These are phyloP conservation scores for Globisporangium apiculatum DNA, from an alignment of 352 stramenopile genomes.

Conservation along the genomic window DNA sequence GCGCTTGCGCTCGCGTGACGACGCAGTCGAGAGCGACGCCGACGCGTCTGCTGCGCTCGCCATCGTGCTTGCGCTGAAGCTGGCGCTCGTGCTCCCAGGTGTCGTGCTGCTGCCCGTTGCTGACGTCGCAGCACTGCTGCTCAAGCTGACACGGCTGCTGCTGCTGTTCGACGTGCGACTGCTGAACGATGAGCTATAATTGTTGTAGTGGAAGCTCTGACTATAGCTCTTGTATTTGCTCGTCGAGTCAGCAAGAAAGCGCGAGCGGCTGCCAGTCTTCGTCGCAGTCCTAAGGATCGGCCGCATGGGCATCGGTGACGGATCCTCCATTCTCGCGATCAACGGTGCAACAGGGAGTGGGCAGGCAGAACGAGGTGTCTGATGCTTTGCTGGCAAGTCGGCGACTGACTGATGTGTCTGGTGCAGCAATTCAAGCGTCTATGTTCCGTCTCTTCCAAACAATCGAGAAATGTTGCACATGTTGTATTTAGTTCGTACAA, in stretches of 20 bases:
- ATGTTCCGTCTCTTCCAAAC: too few relatives aligned
- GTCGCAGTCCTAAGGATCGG: conserved; percentile 57
- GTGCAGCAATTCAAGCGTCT: too few relatives aligned
- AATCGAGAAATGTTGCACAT: too few relatives aligned
- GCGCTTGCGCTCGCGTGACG: conserved; percentile 15
- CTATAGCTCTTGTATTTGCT: conserved; percentile 19
- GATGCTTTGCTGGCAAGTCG: too few relatives aligned
- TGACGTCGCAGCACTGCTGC: not conserved
- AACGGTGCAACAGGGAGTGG: too few relatives aligned
- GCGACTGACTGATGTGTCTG: too few relatives aligned
- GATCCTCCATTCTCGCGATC: not conserved
- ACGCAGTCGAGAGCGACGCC: conserved; percentile 5
- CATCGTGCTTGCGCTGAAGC: conserved; percentile 5
- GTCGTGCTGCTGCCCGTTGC: not conserved
- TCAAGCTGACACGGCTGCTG: not conserved
- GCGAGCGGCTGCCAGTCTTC: conserved; percentile 12
- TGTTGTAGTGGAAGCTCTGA: conserved; percentile 15
- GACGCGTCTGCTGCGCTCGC: conserved; percentile 4
- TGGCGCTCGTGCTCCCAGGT: not conserved
- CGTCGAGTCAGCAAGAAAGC: conserved; percentile 17
- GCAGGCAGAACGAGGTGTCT: too few relatives aligned
- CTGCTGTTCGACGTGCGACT: conserved; percentile 2
- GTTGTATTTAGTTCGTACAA: too few relatives aligned
- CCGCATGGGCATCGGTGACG: conserved; percentile 16
- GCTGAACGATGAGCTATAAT: conserved; percentile 8